Conservation (phyloP, 108 stramenopile genomes). For the Nitzschia inconspicua region DNA sequence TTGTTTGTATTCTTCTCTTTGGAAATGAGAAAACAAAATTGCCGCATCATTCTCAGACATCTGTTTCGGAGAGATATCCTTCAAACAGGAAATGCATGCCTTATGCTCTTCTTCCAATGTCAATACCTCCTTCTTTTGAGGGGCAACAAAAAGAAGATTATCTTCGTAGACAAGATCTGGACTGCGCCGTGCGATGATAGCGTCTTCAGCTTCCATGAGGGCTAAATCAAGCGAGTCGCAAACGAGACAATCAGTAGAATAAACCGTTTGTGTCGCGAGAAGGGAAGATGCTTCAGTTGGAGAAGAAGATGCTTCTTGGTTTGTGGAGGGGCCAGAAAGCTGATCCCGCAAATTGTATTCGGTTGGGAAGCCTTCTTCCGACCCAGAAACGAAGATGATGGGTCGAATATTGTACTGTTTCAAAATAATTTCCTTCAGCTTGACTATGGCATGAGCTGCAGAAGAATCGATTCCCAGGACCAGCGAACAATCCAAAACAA, state of each 20-base stretch:
- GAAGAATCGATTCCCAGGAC: constrained; percentile 72
- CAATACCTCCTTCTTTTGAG: neutral
- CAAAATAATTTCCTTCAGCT: constrained; percentile 45
- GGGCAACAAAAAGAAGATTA: neutral
- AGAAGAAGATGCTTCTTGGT: neutral
- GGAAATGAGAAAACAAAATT: constrained; percentile 23
- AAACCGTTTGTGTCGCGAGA: neutral
- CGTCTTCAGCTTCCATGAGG: constrained; percentile 63
- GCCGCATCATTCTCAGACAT: constrained; percentile 18
- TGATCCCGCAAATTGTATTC: constrained; percentile 42
- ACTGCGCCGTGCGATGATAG: constrained; percentile 43
- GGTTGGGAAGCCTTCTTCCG: constrained; percentile 54
- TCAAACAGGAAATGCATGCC: constrained; percentile 3
- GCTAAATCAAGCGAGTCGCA: constrained; percentile 55
- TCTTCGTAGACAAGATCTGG: constrained; percentile 31
- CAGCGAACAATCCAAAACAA: constrained; percentile 62
- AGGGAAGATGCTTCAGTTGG: constrained; percentile 1
- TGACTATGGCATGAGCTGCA: constrained; percentile 63
- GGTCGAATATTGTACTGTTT: constrained; percentile 38
- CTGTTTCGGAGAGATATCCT: constrained; percentile 18
- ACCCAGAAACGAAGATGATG: constrained; percentile 56
- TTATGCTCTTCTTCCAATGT: constrained; percentile 2
- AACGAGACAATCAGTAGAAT: constrained; percentile 37
- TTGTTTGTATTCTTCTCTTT: constrained; percentile 38
- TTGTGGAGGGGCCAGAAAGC: constrained; percentile 5